Evolutionary conservation across 371 early-diverging fungal species (phyloP).

Genomic region (Mortierella sp.): DNA sequence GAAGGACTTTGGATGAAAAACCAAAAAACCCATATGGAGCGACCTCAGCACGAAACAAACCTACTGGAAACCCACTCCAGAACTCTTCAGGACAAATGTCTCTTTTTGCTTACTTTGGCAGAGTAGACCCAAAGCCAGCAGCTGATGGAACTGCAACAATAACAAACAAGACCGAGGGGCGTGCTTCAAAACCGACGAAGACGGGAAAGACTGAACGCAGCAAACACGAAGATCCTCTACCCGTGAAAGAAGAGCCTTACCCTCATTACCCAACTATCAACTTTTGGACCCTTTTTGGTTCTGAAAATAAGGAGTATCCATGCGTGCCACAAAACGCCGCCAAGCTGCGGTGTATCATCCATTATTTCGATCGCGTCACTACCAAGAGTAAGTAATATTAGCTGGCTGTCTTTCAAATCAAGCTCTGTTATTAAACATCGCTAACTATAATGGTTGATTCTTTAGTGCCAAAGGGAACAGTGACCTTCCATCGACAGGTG

Average conservation of each 20-base stretch:
- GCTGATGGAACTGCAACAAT: background rate
- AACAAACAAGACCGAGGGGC: background rate
- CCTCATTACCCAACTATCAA: slow-evolving; percentile 61
- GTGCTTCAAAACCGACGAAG: background rate
- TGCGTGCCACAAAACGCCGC: slow-evolving; percentile 43
- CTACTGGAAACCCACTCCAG: slow-evolving; percentile 13
- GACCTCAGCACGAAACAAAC: background rate
- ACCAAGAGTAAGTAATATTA: slow-evolving; percentile 35
- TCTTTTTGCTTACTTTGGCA: slow-evolving; percentile 42
- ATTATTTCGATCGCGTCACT: slow-evolving; percentile 62
- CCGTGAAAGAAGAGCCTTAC: background rate
- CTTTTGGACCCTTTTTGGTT: slow-evolving; percentile 56
- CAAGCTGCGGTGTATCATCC: slow-evolving; percentile 62
- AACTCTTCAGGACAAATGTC: slow-evolving; percentile 38
- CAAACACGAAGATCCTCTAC: background rate
- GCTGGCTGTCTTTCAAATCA: background rate
- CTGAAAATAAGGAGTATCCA: background rate
- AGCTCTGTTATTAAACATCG: background rate
- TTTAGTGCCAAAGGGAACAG: slow-evolving; percentile 56
- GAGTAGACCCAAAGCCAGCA: slow-evolving; percentile 14
- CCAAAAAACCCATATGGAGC: slow-evolving; percentile 35
- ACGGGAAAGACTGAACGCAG: background rate
- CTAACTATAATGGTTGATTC: background rate
- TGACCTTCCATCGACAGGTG: slow-evolving; percentile 62
- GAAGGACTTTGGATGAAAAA: slow-evolving; percentile 3